phyloP scores from a whole-genome alignment of 768 basidiomycete genomes.

The Sporobolomyces phaffii region DNA sequence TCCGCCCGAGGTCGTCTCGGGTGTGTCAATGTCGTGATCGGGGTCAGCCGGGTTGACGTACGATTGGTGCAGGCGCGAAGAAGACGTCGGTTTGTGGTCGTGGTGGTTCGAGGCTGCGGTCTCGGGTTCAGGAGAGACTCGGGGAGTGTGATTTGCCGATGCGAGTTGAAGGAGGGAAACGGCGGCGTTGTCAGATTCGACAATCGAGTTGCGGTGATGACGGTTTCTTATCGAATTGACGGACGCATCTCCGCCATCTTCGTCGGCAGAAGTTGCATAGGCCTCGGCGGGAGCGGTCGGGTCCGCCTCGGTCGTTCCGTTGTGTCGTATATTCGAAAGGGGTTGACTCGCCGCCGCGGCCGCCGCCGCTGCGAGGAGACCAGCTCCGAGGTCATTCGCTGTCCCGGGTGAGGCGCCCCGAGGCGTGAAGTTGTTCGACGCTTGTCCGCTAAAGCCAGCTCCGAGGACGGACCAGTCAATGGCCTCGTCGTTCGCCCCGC shows the following conservation, averaged over 20 bases:
- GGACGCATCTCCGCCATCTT: neutral
- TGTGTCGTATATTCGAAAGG: constrained; percentile 25
- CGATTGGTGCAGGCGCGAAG: constrained; percentile 13
- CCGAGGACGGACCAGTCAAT: constrained; percentile 36
- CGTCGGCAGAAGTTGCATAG: constrained; percentile 5
- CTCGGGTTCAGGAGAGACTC: constrained; percentile 35
- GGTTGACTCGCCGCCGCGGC: constrained; percentile 23
- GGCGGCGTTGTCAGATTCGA: constrained; percentile 37
- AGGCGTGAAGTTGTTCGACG: constrained; percentile 22
- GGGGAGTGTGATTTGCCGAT: constrained; percentile 31
- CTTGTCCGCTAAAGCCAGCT: constrained; percentile 10
- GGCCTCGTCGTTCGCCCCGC: constrained; percentile 12
- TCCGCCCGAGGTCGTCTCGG: constrained; percentile 1
- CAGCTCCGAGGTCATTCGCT: constrained; percentile 5
- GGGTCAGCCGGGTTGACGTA: constrained; percentile 15
- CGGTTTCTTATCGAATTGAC: neutral
- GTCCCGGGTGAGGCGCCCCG: constrained; percentile 11
- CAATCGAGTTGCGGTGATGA: constrained; percentile 27
- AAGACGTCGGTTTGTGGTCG: constrained; percentile 11
- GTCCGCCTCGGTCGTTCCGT: constrained; percentile 14
- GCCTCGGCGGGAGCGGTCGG: constrained; percentile 17
- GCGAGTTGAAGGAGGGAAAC: constrained; percentile 36
- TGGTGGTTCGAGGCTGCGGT: neutral
- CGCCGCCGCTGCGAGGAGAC: constrained; percentile 1
- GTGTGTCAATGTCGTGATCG: constrained; percentile 10